A percentile compares a stretch with the other conserved stretches of the same genome.
These are phyloP conservation scores for Botryococcus braunii DNA, from an alignment of 163 green algal species.

Conservation along the genomic window DNA sequence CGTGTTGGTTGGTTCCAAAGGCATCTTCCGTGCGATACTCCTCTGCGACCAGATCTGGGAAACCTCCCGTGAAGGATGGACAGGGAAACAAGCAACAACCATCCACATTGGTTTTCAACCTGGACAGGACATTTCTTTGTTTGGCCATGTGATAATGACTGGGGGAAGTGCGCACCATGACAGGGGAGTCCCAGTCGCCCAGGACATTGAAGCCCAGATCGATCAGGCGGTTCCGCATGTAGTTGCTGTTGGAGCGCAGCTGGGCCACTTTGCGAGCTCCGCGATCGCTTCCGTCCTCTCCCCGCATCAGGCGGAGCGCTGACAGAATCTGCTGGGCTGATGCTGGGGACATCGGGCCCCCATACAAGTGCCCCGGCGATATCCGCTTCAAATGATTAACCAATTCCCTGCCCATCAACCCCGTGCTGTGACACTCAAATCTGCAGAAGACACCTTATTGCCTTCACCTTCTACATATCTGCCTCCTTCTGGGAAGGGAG, in stretches of 20 bases:
- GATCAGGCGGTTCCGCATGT: conserved; percentile 68
- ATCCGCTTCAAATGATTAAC: conserved; percentile 64
- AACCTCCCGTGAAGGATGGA: too few species aligned
- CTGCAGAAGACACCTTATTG: too few species aligned
- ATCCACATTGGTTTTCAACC: too few species aligned
- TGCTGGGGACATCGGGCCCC: conserved; percentile 74
- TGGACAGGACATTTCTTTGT: too few species aligned
- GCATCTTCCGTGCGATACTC: too few species aligned
- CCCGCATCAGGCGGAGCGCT: conserved; percentile 45
- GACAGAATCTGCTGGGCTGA: conserved; percentile 67
- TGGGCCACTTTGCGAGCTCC: conserved; percentile 66
- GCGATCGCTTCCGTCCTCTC: conserved; percentile 64
- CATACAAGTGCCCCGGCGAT: conserved; percentile 74
- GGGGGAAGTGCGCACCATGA: conserved; percentile 82
- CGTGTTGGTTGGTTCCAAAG: too few species aligned
- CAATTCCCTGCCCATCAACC: conserved; percentile 33
- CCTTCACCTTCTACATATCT: too few species aligned
- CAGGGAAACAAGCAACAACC: too few species aligned
- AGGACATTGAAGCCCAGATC: conserved; percentile 84
- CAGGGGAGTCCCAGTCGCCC: conserved; percentile 86
- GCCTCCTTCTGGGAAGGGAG: too few species aligned
- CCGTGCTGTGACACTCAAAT: too few species aligned
- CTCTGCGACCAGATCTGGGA: too few species aligned
- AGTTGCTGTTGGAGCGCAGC: conserved; percentile 90
- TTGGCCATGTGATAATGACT: too few species aligned